Conservation (phyloP, 257 asterid species). For the Nicotiana knightiana region DNA sequence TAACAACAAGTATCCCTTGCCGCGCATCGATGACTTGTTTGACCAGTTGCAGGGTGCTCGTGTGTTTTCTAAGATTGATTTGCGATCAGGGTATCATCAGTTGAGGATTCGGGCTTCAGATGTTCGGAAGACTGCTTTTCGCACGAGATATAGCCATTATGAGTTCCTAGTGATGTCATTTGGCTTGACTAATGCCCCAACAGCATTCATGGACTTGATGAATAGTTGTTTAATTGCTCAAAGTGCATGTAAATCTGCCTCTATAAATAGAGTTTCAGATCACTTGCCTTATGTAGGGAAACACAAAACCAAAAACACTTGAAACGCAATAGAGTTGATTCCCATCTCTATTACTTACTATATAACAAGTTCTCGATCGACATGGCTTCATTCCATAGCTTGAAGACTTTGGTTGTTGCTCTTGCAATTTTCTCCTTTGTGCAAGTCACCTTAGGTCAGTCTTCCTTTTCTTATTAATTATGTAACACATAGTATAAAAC, state of each 20-base stretch:
- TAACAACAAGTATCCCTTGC: no score
- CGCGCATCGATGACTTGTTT: no score
- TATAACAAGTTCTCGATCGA: neutral
- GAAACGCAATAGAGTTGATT: neutral
- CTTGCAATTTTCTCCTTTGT: conserved; percentile 24
- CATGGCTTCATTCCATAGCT: conserved; percentile 36
- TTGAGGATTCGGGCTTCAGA: no score
- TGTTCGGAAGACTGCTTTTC: no score
- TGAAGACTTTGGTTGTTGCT: conserved; percentile 17
- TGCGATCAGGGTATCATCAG: no score
- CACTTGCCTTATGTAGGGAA: neutral
- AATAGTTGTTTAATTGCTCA: neutral
- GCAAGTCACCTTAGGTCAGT: conserved; percentile 32
- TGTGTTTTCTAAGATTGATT: no score
- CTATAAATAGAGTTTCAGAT: neutral
- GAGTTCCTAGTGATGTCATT: no score
- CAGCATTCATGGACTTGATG: no score
- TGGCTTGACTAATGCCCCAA: no score
- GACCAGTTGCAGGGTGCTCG: no score
- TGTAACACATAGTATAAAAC: no score
- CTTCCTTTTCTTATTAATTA: neutral
- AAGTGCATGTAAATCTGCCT: neutral
- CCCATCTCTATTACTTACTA: neutral
- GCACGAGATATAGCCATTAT: no score
- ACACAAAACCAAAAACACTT: neutral